phyloP scores from a whole-genome alignment of 2,329 filamentous ascomycete genomes.

The Xylariaceae sp. region DNA sequence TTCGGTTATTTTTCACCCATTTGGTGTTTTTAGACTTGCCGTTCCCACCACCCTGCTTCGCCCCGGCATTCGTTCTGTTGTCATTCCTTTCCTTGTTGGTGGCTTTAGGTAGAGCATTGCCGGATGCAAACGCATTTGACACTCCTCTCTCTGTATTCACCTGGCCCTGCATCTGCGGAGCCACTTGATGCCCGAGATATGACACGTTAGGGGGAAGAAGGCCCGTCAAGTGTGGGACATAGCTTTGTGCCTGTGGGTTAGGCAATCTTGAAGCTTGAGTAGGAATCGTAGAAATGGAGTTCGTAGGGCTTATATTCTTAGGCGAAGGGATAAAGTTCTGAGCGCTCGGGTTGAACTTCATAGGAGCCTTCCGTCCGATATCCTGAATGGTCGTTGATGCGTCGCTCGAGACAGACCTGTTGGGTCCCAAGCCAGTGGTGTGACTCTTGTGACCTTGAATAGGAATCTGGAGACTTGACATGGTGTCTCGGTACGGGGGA shows the following conservation, averaged over 20 bases:
- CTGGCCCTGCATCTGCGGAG: not conserved
- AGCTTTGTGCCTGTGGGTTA: too few relatives aligned
- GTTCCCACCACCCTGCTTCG: not conserved
- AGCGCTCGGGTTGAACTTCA: conserved; percentile 28
- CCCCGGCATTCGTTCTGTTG: not conserved
- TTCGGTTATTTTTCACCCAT: not conserved
- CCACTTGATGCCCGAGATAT: too few relatives aligned
- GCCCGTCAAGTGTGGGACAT: too few relatives aligned
- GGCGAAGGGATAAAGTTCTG: conserved; percentile 26
- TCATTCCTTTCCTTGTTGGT: too few relatives aligned
- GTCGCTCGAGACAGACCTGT: conserved; percentile 1
- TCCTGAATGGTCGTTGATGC: not conserved
- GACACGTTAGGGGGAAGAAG: too few relatives aligned
- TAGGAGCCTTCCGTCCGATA: not conserved
- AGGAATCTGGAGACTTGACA: conserved; percentile 9
- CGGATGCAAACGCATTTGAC: not conserved
- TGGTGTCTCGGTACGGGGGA: conserved; percentile 28
- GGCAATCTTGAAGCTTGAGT: not conserved
- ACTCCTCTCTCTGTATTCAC: not conserved
- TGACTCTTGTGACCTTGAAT: not conserved
- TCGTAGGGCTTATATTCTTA: not conserved
- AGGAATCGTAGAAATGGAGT: not conserved
- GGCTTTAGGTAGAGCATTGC: not conserved
- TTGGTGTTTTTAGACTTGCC: conserved; percentile 14
- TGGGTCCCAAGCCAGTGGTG: not conserved